Evolutionary conservation across 768 basidiomycete genomes (phyloP), one percentile per base, ranked within the genome.

Genomic region (Rhodotorula diobovata): DNA sequence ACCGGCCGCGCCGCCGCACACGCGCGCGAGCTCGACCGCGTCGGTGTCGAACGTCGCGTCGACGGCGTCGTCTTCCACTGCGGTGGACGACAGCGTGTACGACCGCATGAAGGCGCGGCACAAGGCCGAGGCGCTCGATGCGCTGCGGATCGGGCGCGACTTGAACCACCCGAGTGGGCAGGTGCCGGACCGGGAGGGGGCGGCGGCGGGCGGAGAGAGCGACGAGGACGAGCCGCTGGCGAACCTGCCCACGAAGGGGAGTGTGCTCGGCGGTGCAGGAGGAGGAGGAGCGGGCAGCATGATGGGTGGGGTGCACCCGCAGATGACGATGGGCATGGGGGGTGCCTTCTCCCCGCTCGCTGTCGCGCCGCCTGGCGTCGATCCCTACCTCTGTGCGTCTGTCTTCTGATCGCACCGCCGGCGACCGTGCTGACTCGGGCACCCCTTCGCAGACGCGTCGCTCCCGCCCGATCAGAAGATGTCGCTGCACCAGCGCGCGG

Each of bases 401-500:
- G 41, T 4, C 55, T 63, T 35, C 45, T 45, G 25, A 2, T 50
- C 14, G 34, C 45, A 16, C 20, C 12, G 35, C 8, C 20, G n/a
- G 2, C 23, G 28, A 14, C 9, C 20, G 28, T 30, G 41, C 59
- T 55, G 35, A 61, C 32, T 12, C 16, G 11, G 25, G n/a, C 16
- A 30, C 43, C 6, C 39, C 25, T 25, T 23, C 62, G 15, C 67
- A 73, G 72, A 74, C 63, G 73, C 73, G 12, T 74, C 73, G 7
- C 73, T 74, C 28, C 73, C 73, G 14, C 66, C 54, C 60, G 73
- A 74, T 46, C 73, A 74, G 63, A 74, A 74, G 63, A 70, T 74
- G 69, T 64, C 66, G 32, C 69, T 74, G 4, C 73, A 74, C 43
- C 69, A 74, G 48, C 73, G 73, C 50, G 56, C 69, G 2, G 63